A percentile compares a stretch with the other conserved stretches of the same genome.
Conservation (phyloP, 139 green algal species). For the Haematococcus lacustris region DNA sequence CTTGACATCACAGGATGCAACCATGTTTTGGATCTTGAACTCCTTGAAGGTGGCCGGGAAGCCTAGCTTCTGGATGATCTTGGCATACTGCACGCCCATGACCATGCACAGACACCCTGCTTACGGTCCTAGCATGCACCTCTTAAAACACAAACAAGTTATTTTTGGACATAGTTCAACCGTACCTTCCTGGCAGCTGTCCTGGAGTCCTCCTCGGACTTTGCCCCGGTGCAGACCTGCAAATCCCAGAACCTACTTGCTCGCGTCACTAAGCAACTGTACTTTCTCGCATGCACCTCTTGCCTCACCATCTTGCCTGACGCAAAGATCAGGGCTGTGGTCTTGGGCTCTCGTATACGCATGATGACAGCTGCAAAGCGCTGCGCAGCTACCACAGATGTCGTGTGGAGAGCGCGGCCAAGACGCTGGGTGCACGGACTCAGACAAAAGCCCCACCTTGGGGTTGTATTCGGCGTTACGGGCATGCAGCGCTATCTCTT, state of each 20-base stretch:
- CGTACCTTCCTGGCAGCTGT: constrained; percentile 25
- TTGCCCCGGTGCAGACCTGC: constrained; percentile 80
- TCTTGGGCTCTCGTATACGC: constrained; percentile 96
- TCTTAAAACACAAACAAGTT: too few species aligned
- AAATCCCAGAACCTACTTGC: background rate
- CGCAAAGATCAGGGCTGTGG: constrained; percentile 96
- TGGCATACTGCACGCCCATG: constrained; percentile 80
- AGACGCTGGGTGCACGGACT: too few species aligned
- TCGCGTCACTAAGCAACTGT: background rate
- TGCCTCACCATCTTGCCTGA: constrained; percentile 98
- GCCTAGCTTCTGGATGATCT: constrained; percentile 89
- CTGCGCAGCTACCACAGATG: too few species aligned
- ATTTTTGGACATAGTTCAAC: too few species aligned
- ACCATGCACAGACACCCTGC: too few species aligned
- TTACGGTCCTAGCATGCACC: too few species aligned
- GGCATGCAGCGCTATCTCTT: constrained; percentile 91
- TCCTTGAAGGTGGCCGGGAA: constrained; percentile 73
- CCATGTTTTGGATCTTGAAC: constrained; percentile 99
- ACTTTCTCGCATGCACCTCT: too few species aligned
- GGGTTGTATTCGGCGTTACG: constrained; percentile 99
- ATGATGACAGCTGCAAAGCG: constrained; percentile 99
- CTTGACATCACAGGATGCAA: constrained; percentile 94
- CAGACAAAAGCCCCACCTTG: too few species aligned
- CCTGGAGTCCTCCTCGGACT: constrained; percentile 67
- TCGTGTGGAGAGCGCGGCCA: too few species aligned